Evolutionary conservation across 768 basidiomycete genomes (phyloP).

Genomic region (Tulasnella sp.): DNA sequence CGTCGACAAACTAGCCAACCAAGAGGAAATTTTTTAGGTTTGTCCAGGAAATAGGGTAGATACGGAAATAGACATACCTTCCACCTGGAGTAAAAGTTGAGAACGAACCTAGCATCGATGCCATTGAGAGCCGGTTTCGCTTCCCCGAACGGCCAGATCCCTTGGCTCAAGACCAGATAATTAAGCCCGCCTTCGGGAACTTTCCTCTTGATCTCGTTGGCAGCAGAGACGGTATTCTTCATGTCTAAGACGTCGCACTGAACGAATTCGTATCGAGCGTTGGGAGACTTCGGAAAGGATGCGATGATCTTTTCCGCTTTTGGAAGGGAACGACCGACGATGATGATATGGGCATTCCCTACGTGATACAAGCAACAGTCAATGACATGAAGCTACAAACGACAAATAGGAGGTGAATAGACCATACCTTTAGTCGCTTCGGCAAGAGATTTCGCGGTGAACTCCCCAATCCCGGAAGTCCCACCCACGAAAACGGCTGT

Average conservation of each 20-base stretch:
- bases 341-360: conserved; percentile 15
- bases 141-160: conserved; percentile 12
- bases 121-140: conserved; percentile 11
- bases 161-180: conserved; percentile 13
- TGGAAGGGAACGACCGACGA: conserved; percentile 17
- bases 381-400: not conserved
- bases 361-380: not conserved
- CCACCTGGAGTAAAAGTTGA: conserved; percentile 16
- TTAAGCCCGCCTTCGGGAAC: conserved; percentile 4
- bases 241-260: conserved; percentile 22
- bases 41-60: not conserved
- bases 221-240: conserved; percentile 12
- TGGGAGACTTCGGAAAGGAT: conserved; percentile 10
- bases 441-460: conserved; percentile 1
- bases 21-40: not conserved
- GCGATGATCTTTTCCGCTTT: conserved; percentile 18
- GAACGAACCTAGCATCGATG: conserved; percentile 12
- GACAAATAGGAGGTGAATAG: not conserved
- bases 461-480: conserved; percentile 15
- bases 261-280: conserved; percentile 24
- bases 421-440: conserved; percentile 5
- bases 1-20: conserved; percentile 6
- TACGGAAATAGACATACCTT: not conserved
- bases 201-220: not conserved
- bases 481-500: conserved; percentile 15